Conservation (phyloP, 1,139 yeast species). For the Suhomyces choctaworum region DNA sequence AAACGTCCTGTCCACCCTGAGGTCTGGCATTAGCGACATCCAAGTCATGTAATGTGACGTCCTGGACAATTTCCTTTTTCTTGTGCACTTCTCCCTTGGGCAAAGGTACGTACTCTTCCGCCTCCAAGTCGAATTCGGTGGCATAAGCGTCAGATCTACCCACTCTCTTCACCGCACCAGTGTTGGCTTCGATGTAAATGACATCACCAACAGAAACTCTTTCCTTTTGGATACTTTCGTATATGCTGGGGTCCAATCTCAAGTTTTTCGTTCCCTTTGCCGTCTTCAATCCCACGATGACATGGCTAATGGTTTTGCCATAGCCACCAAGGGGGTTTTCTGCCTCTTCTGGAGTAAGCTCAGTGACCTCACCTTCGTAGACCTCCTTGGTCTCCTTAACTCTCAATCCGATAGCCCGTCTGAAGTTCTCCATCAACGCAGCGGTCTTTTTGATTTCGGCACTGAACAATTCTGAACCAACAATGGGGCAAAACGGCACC, state of each 20-base stretch:
- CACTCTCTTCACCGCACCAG: slow-evolving; percentile 96
- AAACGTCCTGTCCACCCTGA: slow-evolving; percentile 97
- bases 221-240: slow-evolving; percentile 95
- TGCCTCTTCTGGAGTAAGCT: slow-evolving; percentile 93
- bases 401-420: slow-evolving; percentile 94
- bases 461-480: slow-evolving; percentile 92
- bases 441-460: slow-evolving; percentile 98
- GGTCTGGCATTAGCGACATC: slow-evolving; percentile 97
- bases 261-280: slow-evolving; percentile 94
- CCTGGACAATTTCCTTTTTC: slow-evolving; percentile 97
- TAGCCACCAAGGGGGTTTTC: slow-evolving; percentile 97
- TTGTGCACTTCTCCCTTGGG: slow-evolving; percentile 99
- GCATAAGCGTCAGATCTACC: slow-evolving; percentile 99
- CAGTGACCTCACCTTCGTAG: slow-evolving; percentile 97
- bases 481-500: slow-evolving; percentile 97
- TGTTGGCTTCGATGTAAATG: slow-evolving; percentile 93
- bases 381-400: slow-evolving; percentile 97
- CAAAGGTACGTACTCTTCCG: slow-evolving; percentile 96
- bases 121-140: slow-evolving; percentile 96
- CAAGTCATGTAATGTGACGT: slow-evolving; percentile 91
- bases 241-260: slow-evolving; percentile 91
- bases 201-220: slow-evolving; percentile 95
- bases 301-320: slow-evolving; percentile 95
- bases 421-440: slow-evolving; percentile 94
- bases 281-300: slow-evolving; percentile 89